Base-by-base conservation (phyloP, 352 stramenopile species). In the Phytophthora europaea region DNA sequence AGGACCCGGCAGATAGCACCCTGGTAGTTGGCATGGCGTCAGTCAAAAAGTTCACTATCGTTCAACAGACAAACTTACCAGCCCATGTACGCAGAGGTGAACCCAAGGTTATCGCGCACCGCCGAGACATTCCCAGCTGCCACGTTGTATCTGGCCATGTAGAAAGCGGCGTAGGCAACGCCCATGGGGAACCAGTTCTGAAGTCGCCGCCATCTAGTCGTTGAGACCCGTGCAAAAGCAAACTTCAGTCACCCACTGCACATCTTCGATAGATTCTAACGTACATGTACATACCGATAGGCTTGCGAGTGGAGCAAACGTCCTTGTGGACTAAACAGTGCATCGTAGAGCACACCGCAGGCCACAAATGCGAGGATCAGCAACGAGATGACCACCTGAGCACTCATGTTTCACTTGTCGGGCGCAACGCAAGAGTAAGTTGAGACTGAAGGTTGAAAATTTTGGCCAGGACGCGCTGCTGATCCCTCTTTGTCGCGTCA, bases 171-270 rank as follows among this genome's bases (percentile, higher is more conserved):
- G 61, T 94, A 92, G 36, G 85, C 85, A 13, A 93, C 64, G 40
- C 87, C 85, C 83, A 94, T 90, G 6, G 87, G 84, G 66, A 94
- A 91, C 83, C 83, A 92, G 69, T 94, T 92, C 61, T 87, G 76
- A 33, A 92, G 74, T 33, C 87, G 84, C n/a, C 87, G 81, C 84
- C 81, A 91, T 78, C 80, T 85, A 43, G 36, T 43, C 36, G 13
- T 43, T 3, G 13, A 43, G 36, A 15, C 36, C 36, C 36, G 36
- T 22, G 18, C 18, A 20, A 23, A 20, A 23, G 6, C 40, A 20
- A 48, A 9, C 18, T 50, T 50, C 36, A 18, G 38, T 45, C 13
- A 43, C 12, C 36, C 12, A 15, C 3, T 40, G 2, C 26, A 31
- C 28, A 31, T 7, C 28, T 31, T 31, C 28, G 28, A 31, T 31